phyloP scores from a whole-genome alignment of 805 yeast species.

The Sugiyamaella qingdaonensis region DNA sequence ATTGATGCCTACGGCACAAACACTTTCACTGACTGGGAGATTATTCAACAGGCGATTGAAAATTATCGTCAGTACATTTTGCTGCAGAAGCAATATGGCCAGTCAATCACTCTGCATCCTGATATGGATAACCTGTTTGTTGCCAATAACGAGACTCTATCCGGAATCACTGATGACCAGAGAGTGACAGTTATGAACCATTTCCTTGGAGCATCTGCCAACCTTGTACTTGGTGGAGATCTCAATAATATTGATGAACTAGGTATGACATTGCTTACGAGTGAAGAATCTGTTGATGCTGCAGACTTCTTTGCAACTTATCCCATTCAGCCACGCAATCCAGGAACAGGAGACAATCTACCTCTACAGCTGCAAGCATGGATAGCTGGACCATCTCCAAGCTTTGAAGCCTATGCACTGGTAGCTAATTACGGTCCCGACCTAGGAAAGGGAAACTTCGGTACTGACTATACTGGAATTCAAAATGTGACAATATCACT shows the following conservation, averaged over 20 bases:
- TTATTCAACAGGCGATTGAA: slow-evolving; percentile 10
- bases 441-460: slow-evolving; percentile 9
- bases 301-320: slow-evolving; percentile 9
- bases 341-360: slow-evolving; percentile 10
- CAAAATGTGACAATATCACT: slow-evolving; percentile 5
- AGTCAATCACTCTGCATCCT: slow-evolving; percentile 10
- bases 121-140: slow-evolving; percentile 14
- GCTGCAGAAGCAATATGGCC: not conserved
- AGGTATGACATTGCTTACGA: slow-evolving; percentile 7
- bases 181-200: slow-evolving; percentile 10
- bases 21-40: slow-evolving; percentile 7
- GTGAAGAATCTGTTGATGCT: slow-evolving; percentile 1
- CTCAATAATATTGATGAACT: slow-evolving; percentile 3
- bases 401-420: slow-evolving; percentile 5
- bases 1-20: slow-evolving; percentile 8
- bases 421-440: slow-evolving; percentile 12
- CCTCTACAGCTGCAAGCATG: slow-evolving; percentile 13
- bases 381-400: slow-evolving; percentile 8
- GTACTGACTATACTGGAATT: not conserved
- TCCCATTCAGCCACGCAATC: slow-evolving; percentile 14
- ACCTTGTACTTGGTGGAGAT: slow-evolving; percentile 10
- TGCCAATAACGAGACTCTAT: slow-evolving; percentile 3
- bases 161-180: slow-evolving; percentile 9
- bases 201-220: slow-evolving; percentile 13
- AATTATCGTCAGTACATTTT: slow-evolving; percentile 10